Base-by-base conservation (phyloP, 1,139 yeast genomes). In the Suhomyces guaymorum region DNA sequence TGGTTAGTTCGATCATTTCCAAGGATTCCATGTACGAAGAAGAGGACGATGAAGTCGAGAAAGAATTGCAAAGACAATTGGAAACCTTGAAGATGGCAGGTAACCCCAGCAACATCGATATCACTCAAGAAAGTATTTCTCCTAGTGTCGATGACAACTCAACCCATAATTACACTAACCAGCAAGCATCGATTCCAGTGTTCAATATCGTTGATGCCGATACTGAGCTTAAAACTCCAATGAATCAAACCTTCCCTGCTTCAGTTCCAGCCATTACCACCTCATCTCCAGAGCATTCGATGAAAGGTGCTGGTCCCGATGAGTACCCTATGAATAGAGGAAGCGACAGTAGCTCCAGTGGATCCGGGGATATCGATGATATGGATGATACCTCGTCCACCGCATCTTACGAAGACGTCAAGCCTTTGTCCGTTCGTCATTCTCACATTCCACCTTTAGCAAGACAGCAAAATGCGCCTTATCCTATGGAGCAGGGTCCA, bases 1-100 rank as follows among this genome's bases (percentile, higher is more conserved):
- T 66, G 60, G 70, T 69, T 5, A 67, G 73, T 42, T 70, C 75
- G 0, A 65, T 70, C 32, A 54, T 70, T 12, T 66, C 73, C 10
- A 69, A 66, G 42, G 68, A 57, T 21, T 53, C 63, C 2, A 41
- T 47, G 21, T 51, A 55, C 38, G 41, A 42, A 3, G 42, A 43
- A 10, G 57, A 60, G n/a, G 65, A 64, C 13, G 73, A 66, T 19
- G 70, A 60, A 31, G 62, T 64, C 4, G 72, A 68, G 34, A 48
- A 50, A 37, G 74, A 68, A 39, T 55, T 70, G 36, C 64, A 68
- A 43, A 57, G 69, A 33, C 75, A 70, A 46, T 55, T 70, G 36
- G 61, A 61, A 30, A 49, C 49, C 11, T 59, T 69, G 51, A 70
- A 68, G 42, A 50, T 56, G 18, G 62, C 61, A 5, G 63, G 46